Evolutionary conservation across 2,329 filamentous ascomycete genomes (phyloP).

Genomic region (Pleurostoma richardsiae): DNA sequence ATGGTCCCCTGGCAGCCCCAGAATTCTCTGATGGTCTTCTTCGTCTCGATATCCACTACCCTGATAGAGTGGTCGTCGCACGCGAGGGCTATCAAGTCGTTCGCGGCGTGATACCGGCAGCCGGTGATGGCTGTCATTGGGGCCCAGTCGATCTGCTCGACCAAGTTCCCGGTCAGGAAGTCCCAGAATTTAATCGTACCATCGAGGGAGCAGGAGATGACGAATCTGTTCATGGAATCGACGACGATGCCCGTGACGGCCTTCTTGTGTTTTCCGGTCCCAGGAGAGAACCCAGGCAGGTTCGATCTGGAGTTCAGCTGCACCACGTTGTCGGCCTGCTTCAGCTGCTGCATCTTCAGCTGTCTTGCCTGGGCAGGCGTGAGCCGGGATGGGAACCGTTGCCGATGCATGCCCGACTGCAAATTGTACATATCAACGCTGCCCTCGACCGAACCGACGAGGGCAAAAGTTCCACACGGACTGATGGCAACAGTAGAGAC

Average conservation of each 20-base stretch:
- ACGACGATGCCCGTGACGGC: constrained; percentile 82
- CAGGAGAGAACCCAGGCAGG: constrained; percentile 34
- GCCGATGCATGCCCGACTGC: constrained; percentile 84
- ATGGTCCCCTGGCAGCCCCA: constrained; percentile 73
- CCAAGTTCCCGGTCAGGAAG: constrained; percentile 74
- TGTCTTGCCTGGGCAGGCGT: constrained; percentile 76
- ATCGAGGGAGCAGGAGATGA: constrained; percentile 84
- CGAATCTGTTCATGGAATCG: constrained; percentile 79
- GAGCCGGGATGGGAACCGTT: constrained; percentile 76
- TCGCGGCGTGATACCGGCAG: constrained; percentile 75
- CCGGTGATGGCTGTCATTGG: constrained; percentile 70
- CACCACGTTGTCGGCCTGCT: constrained; percentile 51
- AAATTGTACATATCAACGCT: constrained; percentile 94
- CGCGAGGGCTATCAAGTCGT: constrained; percentile 80
- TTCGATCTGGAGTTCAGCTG: constrained; percentile 44
- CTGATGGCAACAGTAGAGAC: constrained; percentile 86
- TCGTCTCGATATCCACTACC: constrained; percentile 85
- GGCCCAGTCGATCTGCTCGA: constrained; percentile 80
- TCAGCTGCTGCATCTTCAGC: constrained; percentile 60
- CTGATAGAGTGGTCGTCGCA: constrained; percentile 87
- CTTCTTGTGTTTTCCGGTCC: constrained; percentile 70
- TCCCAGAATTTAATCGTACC: constrained; percentile 98
- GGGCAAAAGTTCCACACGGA: constrained; percentile 86
- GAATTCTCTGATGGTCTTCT: constrained; percentile 86
- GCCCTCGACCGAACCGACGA: constrained; percentile 80